Evolutionary conservation across 208 protist genomes (phyloP), one percentile per base, ranked within the genome.

Genomic region (Leishmania lainsoni): DNA sequence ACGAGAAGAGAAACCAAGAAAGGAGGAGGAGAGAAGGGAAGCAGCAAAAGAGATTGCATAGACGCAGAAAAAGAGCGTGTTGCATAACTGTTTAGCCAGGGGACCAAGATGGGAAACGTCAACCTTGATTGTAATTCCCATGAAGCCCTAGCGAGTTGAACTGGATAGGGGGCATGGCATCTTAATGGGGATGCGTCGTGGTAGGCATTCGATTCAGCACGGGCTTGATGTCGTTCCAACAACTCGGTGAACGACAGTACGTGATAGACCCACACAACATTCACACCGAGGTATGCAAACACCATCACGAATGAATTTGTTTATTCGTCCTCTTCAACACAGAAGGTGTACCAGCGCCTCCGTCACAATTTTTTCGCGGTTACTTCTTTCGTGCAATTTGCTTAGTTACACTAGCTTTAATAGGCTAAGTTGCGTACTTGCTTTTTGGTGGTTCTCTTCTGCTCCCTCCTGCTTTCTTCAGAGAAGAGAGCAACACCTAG

Each of bases 381-480:
- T 14, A 48, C 42, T 39, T 48, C 5, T 52, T 39, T 68, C 22
- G 5, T 51, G 52, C 49, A 29, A 35, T 58, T 76, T 76, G 72
- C 16, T 77, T 65, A 65, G 72, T 75, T 76, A 77, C 74, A 77
- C 56, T 77, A 48, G 20, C 39, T 32, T 77, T 77, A 77, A 77
- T 42, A 29, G 56, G 22, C 74, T 77, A 77, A 77, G 74, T 77
- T 65, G 54, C 48, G 39, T 65, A 77, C 52, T n/a, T 66, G 49
- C 52, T 16, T 29, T 65, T 8, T 2, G 49, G 39, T 12, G 26
- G 16, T 58, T n/a, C 20, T 48, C 22, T 71, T 71, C n/a, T 49
- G 17, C 5, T 5, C 6, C 22, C 71, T 45, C 48, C 49, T 45
- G 12, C 45, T 39, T 61, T 39, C 32, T 58, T 54, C 49, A 58